Percentiles rank a stretch among this genome's conserved stretches.
Conservation (phyloP, 495 filamentous ascomycete genomes). For the Entonaema liquescens region DNA sequence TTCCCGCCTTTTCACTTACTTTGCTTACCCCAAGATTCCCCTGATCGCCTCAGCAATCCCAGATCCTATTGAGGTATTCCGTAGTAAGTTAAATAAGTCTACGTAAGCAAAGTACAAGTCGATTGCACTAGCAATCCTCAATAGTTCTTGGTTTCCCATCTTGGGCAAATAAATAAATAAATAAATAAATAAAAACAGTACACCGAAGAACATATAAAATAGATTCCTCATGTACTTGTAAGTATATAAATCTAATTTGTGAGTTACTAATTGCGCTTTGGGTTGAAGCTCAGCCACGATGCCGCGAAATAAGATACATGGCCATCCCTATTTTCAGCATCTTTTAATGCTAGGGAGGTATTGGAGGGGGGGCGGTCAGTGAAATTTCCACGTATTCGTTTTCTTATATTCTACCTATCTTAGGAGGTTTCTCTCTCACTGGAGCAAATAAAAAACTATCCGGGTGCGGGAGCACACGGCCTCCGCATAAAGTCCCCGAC, state of each 20-base stretch:
- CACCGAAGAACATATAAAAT: neutral
- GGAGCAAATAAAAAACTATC: constrained; percentile 9
- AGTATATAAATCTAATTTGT: neutral
- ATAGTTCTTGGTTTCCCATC: neutral
- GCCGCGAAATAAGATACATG: constrained; percentile 15
- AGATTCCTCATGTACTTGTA: neutral
- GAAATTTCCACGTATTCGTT: constrained; percentile 26
- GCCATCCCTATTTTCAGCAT: constrained; percentile 2
- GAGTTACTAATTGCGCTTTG: neutral
- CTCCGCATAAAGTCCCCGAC: constrained; percentile 7
- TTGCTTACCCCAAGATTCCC: constrained; percentile 9
- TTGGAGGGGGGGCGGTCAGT: neutral
- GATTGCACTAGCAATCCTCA: constrained; percentile 21
- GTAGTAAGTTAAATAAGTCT: constrained; percentile 9
- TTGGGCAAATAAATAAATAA: too few relatives aligned
- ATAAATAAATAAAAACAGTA: neutral
- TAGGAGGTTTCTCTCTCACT: neutral
- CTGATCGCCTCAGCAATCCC: constrained; percentile 19
- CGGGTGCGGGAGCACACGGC: constrained; percentile 21
- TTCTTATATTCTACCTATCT: constrained; percentile 8
- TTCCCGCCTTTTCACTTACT: constrained; percentile 4
- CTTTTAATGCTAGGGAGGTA: neutral
- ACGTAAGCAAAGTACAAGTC: constrained; percentile 19
- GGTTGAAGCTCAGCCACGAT: constrained; percentile 24
- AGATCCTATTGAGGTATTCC: constrained; percentile 15